Evolutionary conservation across 1,139 yeast genomes (phyloP), one percentile per base, ranked within the genome.

Genomic region (Sugiyamaella castrensis): DNA sequence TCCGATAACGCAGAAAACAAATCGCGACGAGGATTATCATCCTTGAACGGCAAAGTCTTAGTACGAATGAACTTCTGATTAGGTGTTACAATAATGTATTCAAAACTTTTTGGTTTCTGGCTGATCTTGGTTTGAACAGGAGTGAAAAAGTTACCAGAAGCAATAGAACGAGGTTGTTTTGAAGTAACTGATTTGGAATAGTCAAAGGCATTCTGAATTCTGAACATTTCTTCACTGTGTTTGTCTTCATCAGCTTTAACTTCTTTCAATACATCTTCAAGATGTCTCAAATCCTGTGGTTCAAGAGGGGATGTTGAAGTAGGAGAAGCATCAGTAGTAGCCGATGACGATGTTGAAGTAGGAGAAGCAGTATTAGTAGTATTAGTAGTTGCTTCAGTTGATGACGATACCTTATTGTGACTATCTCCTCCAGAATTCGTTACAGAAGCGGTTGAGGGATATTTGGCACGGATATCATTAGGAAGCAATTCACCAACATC

Each of bases 161-260:
- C 77, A 19, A 80, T 57, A 0, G 79, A 66, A 31, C 76, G 65
- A 7, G 78, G 72, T 16, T 69, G 59, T 10, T 52, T 54, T 13
- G 65, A 61, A 13, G 62, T 55, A 56, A 52, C 49, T 37, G 70
- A 67, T 37, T 61, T 67, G 45, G 77, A 71, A 79, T 82, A 79
- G 47, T 80, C 84, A 57, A 68, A 79, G 0, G 85, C 82, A 43
- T 74, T 72, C 34, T 71, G 61, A 47, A 76, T 77, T 40, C 81
- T 71, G 57, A 77, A 77, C 43, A 69, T 60, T 35, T 70, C 71
- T 50, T 77, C 79, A 30, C 73, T 75, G 12, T 69, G 70, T 16
- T 58, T 47, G 27, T 72, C 72, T 42, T 66, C 69, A 31, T 71
- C 68, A 24, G 64, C 63, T 50, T 75, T 76, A 1, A 81, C 77